Evolutionary conservation across 1,284 basidiomycete species (phyloP).

Genomic region (Wallemia mellicola): DNA sequence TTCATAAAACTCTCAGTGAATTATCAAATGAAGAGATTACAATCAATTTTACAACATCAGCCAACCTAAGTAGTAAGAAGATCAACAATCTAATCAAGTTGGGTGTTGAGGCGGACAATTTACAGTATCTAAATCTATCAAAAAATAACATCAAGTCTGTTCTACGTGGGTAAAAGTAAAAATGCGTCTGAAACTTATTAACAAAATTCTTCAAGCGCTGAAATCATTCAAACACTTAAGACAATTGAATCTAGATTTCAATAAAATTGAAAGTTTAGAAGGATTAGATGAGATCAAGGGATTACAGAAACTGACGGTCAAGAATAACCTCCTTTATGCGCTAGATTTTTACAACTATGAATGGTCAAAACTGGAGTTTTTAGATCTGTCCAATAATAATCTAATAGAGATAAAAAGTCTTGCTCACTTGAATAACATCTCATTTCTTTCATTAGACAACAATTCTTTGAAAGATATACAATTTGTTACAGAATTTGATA

Average conservation of each 20-base stretch:
- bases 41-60: not conserved
- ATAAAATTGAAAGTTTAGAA: conserved; percentile 50
- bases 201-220: conserved; percentile 1
- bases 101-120: conserved; percentile 18
- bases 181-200: not conserved
- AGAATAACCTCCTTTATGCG: not conserved
- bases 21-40: not conserved
- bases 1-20: not conserved
- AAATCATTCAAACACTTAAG: conserved; percentile 59
- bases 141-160: conserved; percentile 64
- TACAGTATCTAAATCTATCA: conserved; percentile 74
- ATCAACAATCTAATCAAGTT: not conserved
- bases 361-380: not conserved
- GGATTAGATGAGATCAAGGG: conserved; percentile 32
- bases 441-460: conserved; percentile 1
- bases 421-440: not conserved
- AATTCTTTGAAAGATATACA: conserved; percentile 7
- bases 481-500: conserved; percentile 21
- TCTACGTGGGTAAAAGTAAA: conserved; percentile 28
- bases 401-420: not conserved
- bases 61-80: not conserved
- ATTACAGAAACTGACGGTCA: conserved; percentile 24
- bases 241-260: conserved; percentile 63
- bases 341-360: not conserved
- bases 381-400: not conserved